Base-by-base conservation (phyloP, 2,329 filamentous ascomycete genomes). In the Fusarium burgessii region DNA sequence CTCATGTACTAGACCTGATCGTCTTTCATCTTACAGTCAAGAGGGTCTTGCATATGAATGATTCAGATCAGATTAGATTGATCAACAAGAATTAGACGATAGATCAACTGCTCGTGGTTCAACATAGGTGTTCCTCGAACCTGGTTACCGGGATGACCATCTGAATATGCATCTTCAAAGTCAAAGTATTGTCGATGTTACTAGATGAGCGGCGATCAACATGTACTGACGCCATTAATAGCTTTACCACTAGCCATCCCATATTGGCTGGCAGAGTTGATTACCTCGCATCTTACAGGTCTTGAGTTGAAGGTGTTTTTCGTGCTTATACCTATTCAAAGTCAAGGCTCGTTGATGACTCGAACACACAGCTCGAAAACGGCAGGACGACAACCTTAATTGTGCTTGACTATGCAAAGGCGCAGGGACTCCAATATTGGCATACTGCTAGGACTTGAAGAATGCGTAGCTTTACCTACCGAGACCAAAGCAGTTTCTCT, bases 11-110 rank as follows among this genome's bases (percentile, higher is more conserved):
- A 42, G 18, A 27, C 35, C 52, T 63, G 14, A 17, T 36, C 42
- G 15, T 58, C 43, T 42, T 18, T 18, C 51, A 51, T 58, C 55
- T 59, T 36, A 17, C 40, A 35, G 35, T 23, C 23, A 62, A 41
- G 45, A 46, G 25, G 43, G 23, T 27, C 33, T 51, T 51, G 32
- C 23, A 38, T 49, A 41, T 17, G 36, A 35, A 17, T 25, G n/a
- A 33, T 47, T 25, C 32, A 36, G 46, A 36, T 17, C 18, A 27
- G 40, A 36, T 36, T 64, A n/a, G 43, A 58, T 58, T 12, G 47
- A 66, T 55, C 55, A 43, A 32, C 23, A 23, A 49, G 10, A 29
- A 18, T 20, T 23, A 25, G 27, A n/a, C n/a, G 38, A 43, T 29
- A 13, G 40, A 41, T 42, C 51, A 52, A 35, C 45, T 17, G 27